Evolutionary conservation across 129 eudicot species (phyloP).

Genomic region (Lactuca sativa): DNA sequence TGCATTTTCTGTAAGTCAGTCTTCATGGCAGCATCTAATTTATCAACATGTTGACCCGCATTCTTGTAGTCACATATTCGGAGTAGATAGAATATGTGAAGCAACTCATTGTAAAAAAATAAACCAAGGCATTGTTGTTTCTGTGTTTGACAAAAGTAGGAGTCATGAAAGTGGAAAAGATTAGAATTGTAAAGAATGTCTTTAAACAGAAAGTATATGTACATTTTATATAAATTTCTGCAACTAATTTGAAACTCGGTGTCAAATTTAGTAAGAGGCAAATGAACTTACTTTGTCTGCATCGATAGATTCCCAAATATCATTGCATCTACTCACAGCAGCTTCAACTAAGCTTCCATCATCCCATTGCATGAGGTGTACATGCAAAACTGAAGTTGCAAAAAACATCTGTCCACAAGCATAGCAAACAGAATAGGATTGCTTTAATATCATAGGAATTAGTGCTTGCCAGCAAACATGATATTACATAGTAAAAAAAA

Average conservation of each 20-base stretch:
- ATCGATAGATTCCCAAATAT: constrained; percentile 72
- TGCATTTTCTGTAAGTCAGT: constrained; percentile 59
- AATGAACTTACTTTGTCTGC: constrained; percentile 57
- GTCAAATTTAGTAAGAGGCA: constrained; percentile 14
- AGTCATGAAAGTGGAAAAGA: constrained; percentile 6
- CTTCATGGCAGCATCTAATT: constrained; percentile 86
- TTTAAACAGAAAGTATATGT: not conserved
- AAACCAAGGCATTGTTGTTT: constrained; percentile 76
- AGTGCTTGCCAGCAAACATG: not conserved
- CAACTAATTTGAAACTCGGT: constrained; percentile 14
- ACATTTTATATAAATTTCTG: not conserved
- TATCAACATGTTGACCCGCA: constrained; percentile 78
- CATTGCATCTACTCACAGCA: constrained; percentile 72
- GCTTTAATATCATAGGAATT: constrained; percentile 2
- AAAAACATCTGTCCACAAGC: constrained; percentile 76
- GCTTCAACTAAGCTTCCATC: constrained; percentile 74
- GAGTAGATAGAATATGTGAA: constrained; percentile 83
- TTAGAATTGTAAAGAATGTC: constrained; percentile 1
- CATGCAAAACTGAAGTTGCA: constrained; percentile 90
- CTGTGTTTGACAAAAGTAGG: constrained; percentile 32
- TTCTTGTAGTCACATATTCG: constrained; percentile 87
- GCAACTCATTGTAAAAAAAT: constrained; percentile 79
- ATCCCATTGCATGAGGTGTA: constrained; percentile 89
- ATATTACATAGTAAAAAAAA: constrained; percentile 2
- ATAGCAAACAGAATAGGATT: constrained; percentile 15